Evolutionary conservation across 805 yeast genomes (phyloP).

Genomic region (Saccharomycopsis capsularis): DNA sequence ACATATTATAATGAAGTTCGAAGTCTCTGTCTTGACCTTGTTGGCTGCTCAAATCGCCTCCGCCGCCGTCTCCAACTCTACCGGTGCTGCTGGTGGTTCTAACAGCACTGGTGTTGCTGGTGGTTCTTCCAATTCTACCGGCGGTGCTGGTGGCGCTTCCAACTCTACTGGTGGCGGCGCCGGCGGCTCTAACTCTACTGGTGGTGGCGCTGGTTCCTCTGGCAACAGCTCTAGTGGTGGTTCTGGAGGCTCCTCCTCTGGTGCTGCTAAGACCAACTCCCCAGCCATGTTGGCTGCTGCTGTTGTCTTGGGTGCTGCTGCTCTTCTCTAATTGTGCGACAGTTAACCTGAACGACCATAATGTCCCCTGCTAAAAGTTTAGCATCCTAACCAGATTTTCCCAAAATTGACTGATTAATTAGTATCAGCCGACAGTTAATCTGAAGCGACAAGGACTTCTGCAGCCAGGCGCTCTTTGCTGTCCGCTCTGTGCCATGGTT

Average conservation of each 20-base stretch:
- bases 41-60: background rate
- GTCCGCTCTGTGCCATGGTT: too few species aligned
- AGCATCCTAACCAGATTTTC: too few species aligned
- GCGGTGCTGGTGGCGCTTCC: slow-evolving; percentile 1
- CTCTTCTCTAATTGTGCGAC: background rate
- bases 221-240: background rate
- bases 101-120: background rate
- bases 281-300: slow-evolving; percentile 1
- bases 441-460: too few species aligned
- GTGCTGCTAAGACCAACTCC: background rate
- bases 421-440: too few species aligned
- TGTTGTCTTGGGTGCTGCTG: background rate
- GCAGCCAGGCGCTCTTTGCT: too few species aligned
- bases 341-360: too few species aligned
- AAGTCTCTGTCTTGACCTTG: too few species aligned
- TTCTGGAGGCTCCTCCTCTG: background rate
- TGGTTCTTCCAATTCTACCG: background rate
- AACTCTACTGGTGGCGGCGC: slow-evolving; percentile 3
- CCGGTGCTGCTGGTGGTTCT: slow-evolving; percentile 2
- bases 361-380: too few species aligned
- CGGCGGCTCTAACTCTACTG: background rate
- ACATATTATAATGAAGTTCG: too few species aligned
- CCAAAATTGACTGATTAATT: too few species aligned
- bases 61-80: background rate
- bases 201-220: background rate